A percentile compares a stretch with the other conserved stretches of the same genome.
Evolutionary conservation across 1,284 basidiomycete species (phyloP).

Genomic region (Moesziomyces globuligerus): DNA sequence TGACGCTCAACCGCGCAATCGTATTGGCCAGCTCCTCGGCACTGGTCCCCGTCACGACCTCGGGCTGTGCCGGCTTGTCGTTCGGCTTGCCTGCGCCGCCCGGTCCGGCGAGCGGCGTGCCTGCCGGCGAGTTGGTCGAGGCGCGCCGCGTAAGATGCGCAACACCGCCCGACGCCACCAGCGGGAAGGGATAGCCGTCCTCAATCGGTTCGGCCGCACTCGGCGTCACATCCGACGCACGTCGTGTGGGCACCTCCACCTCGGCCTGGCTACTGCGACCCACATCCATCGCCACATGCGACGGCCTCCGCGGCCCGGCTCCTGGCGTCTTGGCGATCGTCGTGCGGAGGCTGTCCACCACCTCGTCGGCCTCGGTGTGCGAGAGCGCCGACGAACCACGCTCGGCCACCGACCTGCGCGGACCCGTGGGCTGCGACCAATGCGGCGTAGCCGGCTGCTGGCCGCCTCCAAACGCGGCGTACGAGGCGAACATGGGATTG

Average conservation of each 20-base stretch:
- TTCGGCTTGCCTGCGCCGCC: too few species aligned
- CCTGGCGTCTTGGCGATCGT: slow-evolving; percentile 44
- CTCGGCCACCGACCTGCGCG: slow-evolving; percentile 10
- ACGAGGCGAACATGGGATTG: slow-evolving; percentile 49
- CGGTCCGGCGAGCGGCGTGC: slow-evolving; percentile 23
- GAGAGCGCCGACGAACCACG: neutral
- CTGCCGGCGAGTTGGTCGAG: slow-evolving; percentile 45
- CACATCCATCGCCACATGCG: slow-evolving; percentile 8
- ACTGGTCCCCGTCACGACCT: slow-evolving; percentile 22
- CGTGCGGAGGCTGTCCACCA: slow-evolving; percentile 7
- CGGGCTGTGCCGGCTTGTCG: neutral
- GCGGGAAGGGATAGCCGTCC: slow-evolving; percentile 56
- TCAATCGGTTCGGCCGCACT: slow-evolving; percentile 10
- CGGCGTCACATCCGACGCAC: slow-evolving; percentile 37
- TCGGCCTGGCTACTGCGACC: neutral
- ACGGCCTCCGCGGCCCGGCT: slow-evolving; percentile 33
- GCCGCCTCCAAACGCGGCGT: neutral
- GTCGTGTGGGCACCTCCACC: too few species aligned
- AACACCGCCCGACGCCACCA: slow-evolving; percentile 20
- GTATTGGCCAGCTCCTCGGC: slow-evolving; percentile 53
- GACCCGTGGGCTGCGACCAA: slow-evolving; percentile 52
- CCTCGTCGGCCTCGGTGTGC: slow-evolving; percentile 18
- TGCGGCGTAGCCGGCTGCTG: slow-evolving; percentile 55
- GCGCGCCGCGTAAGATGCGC: slow-evolving; percentile 39
- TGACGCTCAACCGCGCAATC: slow-evolving; percentile 54